These are phyloP conservation scores for Cordyceps farinosa DNA, from an alignment of 2,329 filamentous ascomycete species.

Conservation along the genomic window DNA sequence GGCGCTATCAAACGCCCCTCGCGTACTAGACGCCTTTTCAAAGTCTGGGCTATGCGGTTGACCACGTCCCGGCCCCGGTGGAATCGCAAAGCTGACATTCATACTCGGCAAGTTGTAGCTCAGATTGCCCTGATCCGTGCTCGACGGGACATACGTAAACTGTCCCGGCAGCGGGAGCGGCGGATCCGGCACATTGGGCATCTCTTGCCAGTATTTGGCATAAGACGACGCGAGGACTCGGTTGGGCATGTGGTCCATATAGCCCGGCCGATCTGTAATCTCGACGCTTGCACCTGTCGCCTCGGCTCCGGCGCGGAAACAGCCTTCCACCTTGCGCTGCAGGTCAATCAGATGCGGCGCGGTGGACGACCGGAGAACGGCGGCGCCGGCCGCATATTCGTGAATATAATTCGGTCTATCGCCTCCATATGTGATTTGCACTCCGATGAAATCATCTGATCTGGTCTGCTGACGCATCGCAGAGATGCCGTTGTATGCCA, in stretches of 20 bases:
- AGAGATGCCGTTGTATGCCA: slow-evolving; percentile 45
- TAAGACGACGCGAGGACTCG: slow-evolving; percentile 44
- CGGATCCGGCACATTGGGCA: slow-evolving; percentile 29
- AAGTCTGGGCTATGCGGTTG: slow-evolving; percentile 26
- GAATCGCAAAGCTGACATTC: slow-evolving; percentile 50
- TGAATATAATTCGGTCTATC: slow-evolving; percentile 56
- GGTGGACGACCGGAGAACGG: slow-evolving; percentile 27
- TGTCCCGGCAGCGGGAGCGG: slow-evolving; percentile 33
- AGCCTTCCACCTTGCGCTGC: slow-evolving; percentile 39
- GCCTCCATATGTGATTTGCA: slow-evolving; percentile 52
- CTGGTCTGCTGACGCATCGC: slow-evolving; percentile 54
- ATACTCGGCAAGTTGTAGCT: slow-evolving; percentile 55
- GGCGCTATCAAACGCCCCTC: slow-evolving; percentile 23
- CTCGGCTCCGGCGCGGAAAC: slow-evolving; percentile 37
- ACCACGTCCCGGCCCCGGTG: slow-evolving; percentile 29
- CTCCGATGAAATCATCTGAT: slow-evolving; percentile 47
- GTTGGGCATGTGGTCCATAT: slow-evolving; percentile 55
- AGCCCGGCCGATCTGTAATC: slow-evolving; percentile 37
- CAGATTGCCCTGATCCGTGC: slow-evolving; percentile 57
- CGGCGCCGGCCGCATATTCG: slow-evolving; percentile 40
- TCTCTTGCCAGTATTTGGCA: slow-evolving; percentile 40
- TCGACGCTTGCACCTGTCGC: slow-evolving; percentile 46
- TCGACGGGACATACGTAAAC: slow-evolving; percentile 48
- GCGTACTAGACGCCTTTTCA: slow-evolving; percentile 23
- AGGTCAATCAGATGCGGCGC: slow-evolving; percentile 36